phyloP scores from a whole-genome alignment of 805 yeast genomes.

The Schwanniomyces yamadae region DNA sequence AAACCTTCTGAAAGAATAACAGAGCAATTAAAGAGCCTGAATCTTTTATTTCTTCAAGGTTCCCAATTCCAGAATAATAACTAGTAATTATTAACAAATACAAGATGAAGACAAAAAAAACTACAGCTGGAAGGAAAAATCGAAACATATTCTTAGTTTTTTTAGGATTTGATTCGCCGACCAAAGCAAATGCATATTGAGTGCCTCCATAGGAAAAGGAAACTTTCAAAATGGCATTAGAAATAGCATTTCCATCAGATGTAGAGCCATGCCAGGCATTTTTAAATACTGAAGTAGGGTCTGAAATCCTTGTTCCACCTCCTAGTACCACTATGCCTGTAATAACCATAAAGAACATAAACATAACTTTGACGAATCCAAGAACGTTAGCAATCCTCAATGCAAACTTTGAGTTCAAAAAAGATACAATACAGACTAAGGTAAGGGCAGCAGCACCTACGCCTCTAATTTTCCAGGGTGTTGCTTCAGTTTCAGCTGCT shows the following conservation, averaged over 20 bases:
- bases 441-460: conserved; percentile 32
- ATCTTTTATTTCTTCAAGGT: conserved; percentile 20
- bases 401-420: conserved; percentile 26
- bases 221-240: conserved; percentile 44
- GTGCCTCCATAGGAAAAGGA: conserved; percentile 45
- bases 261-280: conserved; percentile 43
- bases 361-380: conserved; percentile 35
- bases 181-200: conserved; percentile 38
- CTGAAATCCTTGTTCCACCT: conserved; percentile 31
- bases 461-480: conserved; percentile 37
- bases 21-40: conserved; percentile 32
- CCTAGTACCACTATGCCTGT: conserved; percentile 37
- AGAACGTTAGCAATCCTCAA: conserved; percentile 29
- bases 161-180: conserved; percentile 27
- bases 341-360: conserved; percentile 30
- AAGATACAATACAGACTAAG: conserved; percentile 19
- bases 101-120: conserved; percentile 28
- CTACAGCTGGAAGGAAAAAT: conserved; percentile 28
- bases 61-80: conserved; percentile 28
- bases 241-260: conserved; percentile 40
- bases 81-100: conserved; percentile 35
- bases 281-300: conserved; percentile 33
- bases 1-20: conserved; percentile 28
- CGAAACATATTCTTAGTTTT: conserved; percentile 25
- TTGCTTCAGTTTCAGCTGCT: conserved; percentile 29